Evolutionary conservation across 495 filamentous ascomycete genomes (phyloP), one percentile per base, ranked within the genome.

Genomic region (Collariella sp.): DNA sequence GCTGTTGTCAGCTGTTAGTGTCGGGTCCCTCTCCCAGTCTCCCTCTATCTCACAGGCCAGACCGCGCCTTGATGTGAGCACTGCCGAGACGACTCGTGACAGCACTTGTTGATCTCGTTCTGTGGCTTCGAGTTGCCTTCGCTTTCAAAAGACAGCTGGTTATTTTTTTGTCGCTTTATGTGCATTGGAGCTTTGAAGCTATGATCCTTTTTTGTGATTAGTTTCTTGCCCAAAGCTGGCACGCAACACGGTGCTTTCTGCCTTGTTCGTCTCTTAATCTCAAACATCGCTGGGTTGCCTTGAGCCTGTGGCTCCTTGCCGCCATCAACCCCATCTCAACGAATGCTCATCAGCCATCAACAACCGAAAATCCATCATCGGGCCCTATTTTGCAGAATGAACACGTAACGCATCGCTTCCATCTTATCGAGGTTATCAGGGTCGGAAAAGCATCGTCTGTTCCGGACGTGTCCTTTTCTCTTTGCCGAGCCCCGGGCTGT

Each of bases 1-100:
- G 47, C 31, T 50, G 46, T 11, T 2, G 23, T 18, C 51, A 26
- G 33, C n/a, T 50, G 39, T 1, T 43, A 18, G 20, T 1, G 4
- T 20, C 29, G 5, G 15, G 12, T 20, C 10, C 7, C 6, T 4
- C 38, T 12, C 42, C 31, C 15, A 9, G 24, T 26, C 40, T n/a
- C 9, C 12, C 2, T 13, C 50, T 35, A 18, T 15, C 18, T 47
- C 45, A 31, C 9, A 9, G 26, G 26, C 26, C 20, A 18, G 43
- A 24, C 24, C 15, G 3, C 19, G 19, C 18, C 19, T 52, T 15
- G 36, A 13, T 20, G 45, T 20, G 24, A 15, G 39, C 22, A 39
- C 38, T 16, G 29, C 24, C 29, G 13, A 34, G 35, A 18, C 55
- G 58, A 34, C 49, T 54, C 40, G 50, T 55, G 55, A 58, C 55